These are phyloP conservation scores for Botryotinia narcissicola DNA, from an alignment of 2,329 filamentous ascomycete species.

Conservation along the genomic window DNA sequence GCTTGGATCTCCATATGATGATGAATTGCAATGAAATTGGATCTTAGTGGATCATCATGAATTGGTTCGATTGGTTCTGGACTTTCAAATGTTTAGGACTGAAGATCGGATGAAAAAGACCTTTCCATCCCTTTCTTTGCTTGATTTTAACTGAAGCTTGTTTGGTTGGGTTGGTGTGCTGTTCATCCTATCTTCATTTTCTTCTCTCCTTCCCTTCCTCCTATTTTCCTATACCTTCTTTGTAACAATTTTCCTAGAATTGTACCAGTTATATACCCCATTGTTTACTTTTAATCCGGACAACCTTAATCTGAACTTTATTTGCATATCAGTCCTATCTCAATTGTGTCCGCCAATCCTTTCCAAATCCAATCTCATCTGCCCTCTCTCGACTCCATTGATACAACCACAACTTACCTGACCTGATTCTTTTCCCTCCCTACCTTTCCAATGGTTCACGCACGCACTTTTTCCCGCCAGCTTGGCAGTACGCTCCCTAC, in stretches of 20 bases:
- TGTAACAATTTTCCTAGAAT: neutral
- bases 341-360: neutral
- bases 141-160: neutral
- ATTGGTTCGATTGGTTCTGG: conserved; percentile 10
- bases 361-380: neutral
- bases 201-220: neutral
- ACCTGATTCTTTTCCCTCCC: neutral
- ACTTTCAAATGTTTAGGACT: neutral
- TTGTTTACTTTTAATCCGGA: neutral
- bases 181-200: neutral
- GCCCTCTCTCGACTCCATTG: neutral
- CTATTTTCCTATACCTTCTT: neutral
- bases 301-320: neutral
- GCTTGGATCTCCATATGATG: conserved; percentile 7
- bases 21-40: neutral
- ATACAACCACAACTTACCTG: neutral
- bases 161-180: neutral
- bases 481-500: conserved; percentile 3
- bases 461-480: conserved; percentile 13
- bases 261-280: neutral
- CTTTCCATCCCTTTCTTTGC: conserved; percentile 10
- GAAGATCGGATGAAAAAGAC: neutral
- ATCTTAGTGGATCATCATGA: neutral
- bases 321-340: neutral
- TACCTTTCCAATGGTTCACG: conserved; percentile 5